These are phyloP conservation scores for Colletotrichum sp. DNA, from an alignment of 2,329 filamentous ascomycete genomes.

Conservation along the genomic window DNA sequence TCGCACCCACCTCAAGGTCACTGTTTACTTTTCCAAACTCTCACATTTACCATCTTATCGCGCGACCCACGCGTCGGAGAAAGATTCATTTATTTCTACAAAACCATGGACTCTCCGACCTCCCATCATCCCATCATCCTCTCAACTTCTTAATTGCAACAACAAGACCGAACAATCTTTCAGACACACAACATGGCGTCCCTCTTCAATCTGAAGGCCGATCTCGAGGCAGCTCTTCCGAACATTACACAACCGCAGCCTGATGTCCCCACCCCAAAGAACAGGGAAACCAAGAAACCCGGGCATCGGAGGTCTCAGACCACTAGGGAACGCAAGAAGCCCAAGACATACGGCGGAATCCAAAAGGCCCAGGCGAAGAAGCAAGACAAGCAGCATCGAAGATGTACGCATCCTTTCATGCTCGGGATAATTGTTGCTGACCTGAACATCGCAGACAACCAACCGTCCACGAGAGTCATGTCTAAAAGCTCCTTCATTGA, in stretches of 20 bases:
- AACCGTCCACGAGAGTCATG: not conserved
- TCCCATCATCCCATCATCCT: not conserved
- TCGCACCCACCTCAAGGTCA: not conserved
- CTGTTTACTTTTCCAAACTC: not conserved
- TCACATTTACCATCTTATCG: not conserved
- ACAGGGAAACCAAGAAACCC: not conserved
- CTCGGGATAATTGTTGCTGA: too few relatives aligned
- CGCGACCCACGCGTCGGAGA: not conserved
- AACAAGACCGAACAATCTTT: rapidly evolving
- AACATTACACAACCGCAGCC: rapidly evolving
- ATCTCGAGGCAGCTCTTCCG: not conserved
- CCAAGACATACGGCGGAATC: not conserved
- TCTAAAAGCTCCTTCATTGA: not conserved
- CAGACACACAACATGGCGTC: not conserved
- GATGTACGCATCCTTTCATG: not conserved
- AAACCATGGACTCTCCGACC: not conserved
- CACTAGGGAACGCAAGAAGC: not conserved
- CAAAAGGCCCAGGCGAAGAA: not conserved
- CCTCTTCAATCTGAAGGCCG: not conserved
- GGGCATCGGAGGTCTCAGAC: not conserved
- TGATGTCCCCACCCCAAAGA: not conserved
- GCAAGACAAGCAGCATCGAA: not conserved
- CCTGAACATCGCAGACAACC: not conserved
- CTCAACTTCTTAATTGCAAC: not conserved
- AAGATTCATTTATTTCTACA: not conserved